These are phyloP conservation scores for Penicillium angulare DNA, from an alignment of 495 filamentous ascomycete species.

Conservation along the genomic window DNA sequence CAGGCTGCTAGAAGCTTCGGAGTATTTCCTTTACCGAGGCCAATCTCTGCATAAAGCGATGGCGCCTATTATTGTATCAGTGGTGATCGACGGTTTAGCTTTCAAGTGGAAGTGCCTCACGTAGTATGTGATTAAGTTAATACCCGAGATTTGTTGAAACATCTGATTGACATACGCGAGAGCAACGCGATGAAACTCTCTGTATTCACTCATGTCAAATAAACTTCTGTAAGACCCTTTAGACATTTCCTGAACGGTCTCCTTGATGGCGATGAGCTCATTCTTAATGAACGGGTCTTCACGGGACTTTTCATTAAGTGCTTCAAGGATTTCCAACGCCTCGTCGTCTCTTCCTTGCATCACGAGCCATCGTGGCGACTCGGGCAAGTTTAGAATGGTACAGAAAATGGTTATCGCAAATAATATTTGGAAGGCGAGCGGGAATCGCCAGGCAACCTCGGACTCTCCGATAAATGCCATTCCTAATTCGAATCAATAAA, in stretches of 20 bases:
- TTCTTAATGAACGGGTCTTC: conserved; percentile 55
- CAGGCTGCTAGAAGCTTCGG: conserved; percentile 47
- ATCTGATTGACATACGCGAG: conserved; percentile 61
- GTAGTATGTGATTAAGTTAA: conserved; percentile 70
- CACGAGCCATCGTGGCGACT: conserved; percentile 73
- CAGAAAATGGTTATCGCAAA: conserved; percentile 59
- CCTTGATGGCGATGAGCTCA: conserved; percentile 55
- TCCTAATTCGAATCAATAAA: conserved; percentile 7
- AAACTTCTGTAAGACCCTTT: conserved; percentile 58
- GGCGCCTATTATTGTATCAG: conserved; percentile 36
- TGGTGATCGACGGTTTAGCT: conserved; percentile 4
- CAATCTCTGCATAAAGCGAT: conserved; percentile 33
- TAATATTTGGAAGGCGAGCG: conserved; percentile 67
- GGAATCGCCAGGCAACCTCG: conserved; percentile 67
- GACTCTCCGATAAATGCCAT: conserved; percentile 58
- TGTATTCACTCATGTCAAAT: conserved; percentile 45
- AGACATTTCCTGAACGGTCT: conserved; percentile 63
- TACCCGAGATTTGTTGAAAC: conserved; percentile 60
- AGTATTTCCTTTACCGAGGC: conserved; percentile 40
- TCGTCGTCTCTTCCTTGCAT: conserved; percentile 62
- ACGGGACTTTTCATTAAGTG: conserved; percentile 36
- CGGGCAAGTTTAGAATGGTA: conserved; percentile 60
- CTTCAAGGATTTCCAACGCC: conserved; percentile 59
- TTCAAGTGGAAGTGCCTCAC: conserved; percentile 29
- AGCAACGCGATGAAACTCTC: conserved; percentile 64